Evolutionary conservation across 352 stramenopile genomes (phyloP).

Genomic region (Blastocystis sp.): DNA sequence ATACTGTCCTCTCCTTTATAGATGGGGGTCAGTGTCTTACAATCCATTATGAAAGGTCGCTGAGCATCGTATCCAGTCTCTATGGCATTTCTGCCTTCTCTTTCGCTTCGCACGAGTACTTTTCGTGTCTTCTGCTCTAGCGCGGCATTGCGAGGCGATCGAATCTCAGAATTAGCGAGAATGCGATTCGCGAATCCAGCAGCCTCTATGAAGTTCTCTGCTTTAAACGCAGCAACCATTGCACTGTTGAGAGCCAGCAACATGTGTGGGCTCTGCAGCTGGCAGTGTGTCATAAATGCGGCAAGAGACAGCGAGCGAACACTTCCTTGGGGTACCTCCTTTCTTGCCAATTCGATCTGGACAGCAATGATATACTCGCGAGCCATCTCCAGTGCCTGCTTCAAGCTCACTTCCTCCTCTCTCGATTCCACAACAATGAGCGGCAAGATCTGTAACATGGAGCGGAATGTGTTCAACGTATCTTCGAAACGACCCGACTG

Average conservation of each 20-base stretch:
- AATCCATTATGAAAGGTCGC: slow-evolving; percentile 90
- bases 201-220: slow-evolving; percentile 97
- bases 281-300: slow-evolving; percentile 98
- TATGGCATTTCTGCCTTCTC: slow-evolving; percentile 94
- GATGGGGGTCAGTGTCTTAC: slow-evolving; percentile 85
- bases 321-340: slow-evolving; percentile 69
- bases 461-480: slow-evolving; percentile 81
- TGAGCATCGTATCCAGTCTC: slow-evolving; percentile 92
- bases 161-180: slow-evolving; percentile 92
- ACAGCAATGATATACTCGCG: slow-evolving; percentile 95
- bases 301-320: slow-evolving; percentile 88
- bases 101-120: slow-evolving; percentile 93
- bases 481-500: slow-evolving; percentile 94
- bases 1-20: slow-evolving; percentile 79
- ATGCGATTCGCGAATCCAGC: slow-evolving; percentile 95
- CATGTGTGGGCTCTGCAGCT: slow-evolving; percentile 91
- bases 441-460: slow-evolving; percentile 87
- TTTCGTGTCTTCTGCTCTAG: slow-evolving; percentile 87
- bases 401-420: slow-evolving; percentile 81
- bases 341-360: slow-evolving; percentile 79
- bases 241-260: slow-evolving; percentile 94
- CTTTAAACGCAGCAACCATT: slow-evolving; percentile 98
- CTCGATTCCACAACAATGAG: slow-evolving; percentile 84
- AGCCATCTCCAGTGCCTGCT: slow-evolving; percentile 87
- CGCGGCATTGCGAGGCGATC: slow-evolving; percentile 84